Conservation (phyloP, 306 rosid species). For the Acmispon strigosus region DNA sequence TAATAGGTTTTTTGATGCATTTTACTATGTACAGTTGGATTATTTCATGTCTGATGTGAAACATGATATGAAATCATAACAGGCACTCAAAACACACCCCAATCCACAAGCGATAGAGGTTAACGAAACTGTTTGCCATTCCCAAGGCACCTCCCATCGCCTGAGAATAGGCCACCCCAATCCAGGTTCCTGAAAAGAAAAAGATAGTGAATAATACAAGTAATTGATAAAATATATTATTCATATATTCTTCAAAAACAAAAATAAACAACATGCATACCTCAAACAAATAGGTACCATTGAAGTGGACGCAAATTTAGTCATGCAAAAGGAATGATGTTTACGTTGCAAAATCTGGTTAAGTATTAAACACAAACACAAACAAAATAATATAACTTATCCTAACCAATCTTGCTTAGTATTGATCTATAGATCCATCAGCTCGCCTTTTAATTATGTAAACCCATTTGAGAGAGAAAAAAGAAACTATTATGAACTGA, state of each 20-base stretch:
- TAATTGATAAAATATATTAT: background rate
- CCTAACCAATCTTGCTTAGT: no score
- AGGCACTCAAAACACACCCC: conserved; percentile 46
- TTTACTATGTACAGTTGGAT: background rate
- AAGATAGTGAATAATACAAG: background rate
- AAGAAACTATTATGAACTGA: no score
- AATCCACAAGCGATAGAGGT: conserved; percentile 88
- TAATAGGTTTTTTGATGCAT: background rate
- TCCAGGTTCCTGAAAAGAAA: conserved; percentile 40
- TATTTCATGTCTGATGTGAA: conserved; percentile 4
- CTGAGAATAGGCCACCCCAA: conserved; percentile 57
- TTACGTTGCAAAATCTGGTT: no score
- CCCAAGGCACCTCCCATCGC: conserved; percentile 98
- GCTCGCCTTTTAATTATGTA: no score
- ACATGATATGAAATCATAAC: background rate
- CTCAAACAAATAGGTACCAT: background rate
- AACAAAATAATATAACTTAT: no score
- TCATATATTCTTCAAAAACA: background rate
- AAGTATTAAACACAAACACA: no score
- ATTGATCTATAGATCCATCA: no score
- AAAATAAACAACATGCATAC: background rate
- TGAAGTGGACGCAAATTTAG: background rate
- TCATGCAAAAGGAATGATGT: background rate
- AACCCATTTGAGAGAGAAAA: no score
- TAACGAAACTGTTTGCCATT: conserved; percentile 85